Evolutionary conservation across 164 flowering plant species (phyloP).

Genomic region (Liriodendron chinense): DNA sequence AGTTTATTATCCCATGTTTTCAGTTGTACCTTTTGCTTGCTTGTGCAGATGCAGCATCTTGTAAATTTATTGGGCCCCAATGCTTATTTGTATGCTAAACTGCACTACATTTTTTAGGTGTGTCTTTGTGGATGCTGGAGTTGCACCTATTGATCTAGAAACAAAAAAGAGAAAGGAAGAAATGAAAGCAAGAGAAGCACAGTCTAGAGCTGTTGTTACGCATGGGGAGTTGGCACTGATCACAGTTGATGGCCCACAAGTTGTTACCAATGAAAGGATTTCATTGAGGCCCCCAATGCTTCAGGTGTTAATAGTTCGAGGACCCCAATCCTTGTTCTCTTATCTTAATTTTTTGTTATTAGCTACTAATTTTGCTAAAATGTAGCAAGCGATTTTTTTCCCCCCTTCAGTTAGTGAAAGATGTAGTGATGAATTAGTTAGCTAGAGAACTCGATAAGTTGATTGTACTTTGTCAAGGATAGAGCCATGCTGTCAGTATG

Average conservation of each 20-base stretch:
- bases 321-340: background rate
- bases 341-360: background rate
- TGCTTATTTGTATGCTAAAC: constrained; percentile 1
- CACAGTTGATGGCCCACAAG: constrained; percentile 73
- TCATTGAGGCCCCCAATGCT: constrained; percentile 90
- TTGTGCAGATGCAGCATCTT: background rate
- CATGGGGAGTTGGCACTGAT: constrained; percentile 97
- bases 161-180: constrained; percentile 87
- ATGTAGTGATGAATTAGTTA: background rate
- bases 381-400: background rate
- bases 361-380: no score
- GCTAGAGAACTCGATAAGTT: background rate
- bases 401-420: background rate
- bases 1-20: no score
- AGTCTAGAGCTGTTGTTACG: constrained; percentile 79
- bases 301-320: constrained; percentile 48
- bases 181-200: constrained; percentile 68
- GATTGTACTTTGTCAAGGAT: background rate
- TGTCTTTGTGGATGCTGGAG: constrained; percentile 99
- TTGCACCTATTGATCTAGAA: constrained; percentile 83
- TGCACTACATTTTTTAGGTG: constrained; percentile 39
- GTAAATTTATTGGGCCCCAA: background rate
- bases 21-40: background rate
- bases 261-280: constrained; percentile 62
- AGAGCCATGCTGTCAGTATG: background rate